A percentile compares a stretch with the other conserved stretches of the same genome.
These are phyloP conservation scores for Monosporascus cannonballus DNA, from an alignment of 2,329 filamentous ascomycete species.

Conservation along the genomic window DNA sequence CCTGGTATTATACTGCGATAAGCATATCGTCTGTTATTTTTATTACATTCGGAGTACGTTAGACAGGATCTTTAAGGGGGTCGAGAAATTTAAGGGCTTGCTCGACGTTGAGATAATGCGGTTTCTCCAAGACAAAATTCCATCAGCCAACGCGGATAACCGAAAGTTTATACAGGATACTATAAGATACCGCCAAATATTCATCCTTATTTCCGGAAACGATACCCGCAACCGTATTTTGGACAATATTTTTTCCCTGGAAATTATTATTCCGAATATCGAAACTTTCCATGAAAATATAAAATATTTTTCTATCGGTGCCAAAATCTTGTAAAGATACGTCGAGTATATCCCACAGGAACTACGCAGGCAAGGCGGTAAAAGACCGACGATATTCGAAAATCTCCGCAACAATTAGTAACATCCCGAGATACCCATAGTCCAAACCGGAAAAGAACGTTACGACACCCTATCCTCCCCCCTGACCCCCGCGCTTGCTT, in stretches of 20 bases:
- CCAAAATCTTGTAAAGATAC: too few relatives aligned
- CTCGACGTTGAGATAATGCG: not conserved
- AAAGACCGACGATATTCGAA: too few relatives aligned
- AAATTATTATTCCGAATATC: slow-evolving; percentile 11
- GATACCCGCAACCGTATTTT: slow-evolving; percentile 3
- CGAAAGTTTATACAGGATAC: not conserved
- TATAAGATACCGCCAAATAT: slow-evolving; percentile 7
- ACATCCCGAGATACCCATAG: too few relatives aligned
- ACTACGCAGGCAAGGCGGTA: too few relatives aligned
- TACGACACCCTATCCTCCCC: too few relatives aligned
- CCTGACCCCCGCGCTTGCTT: too few relatives aligned
- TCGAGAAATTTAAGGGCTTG: not conserved
- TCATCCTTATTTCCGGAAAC: slow-evolving; percentile 2
- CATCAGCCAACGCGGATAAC: not conserved
- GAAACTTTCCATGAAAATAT: slow-evolving; percentile 13
- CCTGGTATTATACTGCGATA: slow-evolving; percentile 2
- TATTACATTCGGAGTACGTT: not conserved
- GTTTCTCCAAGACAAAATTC: not conserved
- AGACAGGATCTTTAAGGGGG: not conserved
- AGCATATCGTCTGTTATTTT: not conserved
- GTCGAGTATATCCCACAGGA: too few relatives aligned
- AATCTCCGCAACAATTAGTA: too few relatives aligned
- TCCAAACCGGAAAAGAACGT: too few relatives aligned
- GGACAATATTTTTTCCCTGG: slow-evolving; percentile 6
- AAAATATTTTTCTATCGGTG: slow-evolving; percentile 8